Percentiles rank a stretch among this genome's conserved stretches.
Evolutionary conservation across 441 rosid genomes (phyloP).

Genomic region (Arabidopsis lyrata): DNA sequence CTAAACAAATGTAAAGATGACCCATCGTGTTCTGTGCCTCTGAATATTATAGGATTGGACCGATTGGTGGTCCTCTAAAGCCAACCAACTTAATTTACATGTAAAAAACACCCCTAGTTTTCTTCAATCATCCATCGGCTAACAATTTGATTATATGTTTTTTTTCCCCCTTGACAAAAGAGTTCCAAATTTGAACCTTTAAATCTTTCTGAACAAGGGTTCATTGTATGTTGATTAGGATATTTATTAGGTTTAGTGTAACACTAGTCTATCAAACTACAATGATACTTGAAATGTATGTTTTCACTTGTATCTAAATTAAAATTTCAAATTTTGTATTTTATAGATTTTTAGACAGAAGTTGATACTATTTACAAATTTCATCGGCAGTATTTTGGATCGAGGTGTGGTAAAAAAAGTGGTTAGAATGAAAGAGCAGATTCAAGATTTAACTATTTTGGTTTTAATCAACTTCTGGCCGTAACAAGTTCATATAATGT

Average conservation of each 20-base stretch:
- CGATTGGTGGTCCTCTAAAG: slow-evolving; percentile 17
- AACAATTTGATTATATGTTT: neutral
- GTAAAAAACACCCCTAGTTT: neutral
- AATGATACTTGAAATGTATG: neutral
- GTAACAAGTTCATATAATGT: neutral
- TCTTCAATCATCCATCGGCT: neutral
- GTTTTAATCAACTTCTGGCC: neutral
- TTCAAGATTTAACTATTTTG: neutral
- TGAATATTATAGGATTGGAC: slow-evolving; percentile 8
- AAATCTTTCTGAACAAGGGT: neutral
- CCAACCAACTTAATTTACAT: slow-evolving; percentile 2
- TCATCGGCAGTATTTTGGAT: neutral
- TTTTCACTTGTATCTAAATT: neutral
- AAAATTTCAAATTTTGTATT: neutral
- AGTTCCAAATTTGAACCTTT: neutral
- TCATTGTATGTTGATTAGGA: neutral
- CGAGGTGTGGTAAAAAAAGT: no score
- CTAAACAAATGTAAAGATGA: slow-evolving; percentile 1
- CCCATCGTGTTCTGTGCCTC: slow-evolving; percentile 1
- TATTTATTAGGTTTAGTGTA: neutral
- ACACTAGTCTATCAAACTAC: neutral
- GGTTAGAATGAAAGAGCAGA: neutral
- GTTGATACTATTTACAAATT: neutral
- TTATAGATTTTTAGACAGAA: neutral
- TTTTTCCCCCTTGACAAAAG: neutral